Conservation (phyloP, 306 rosid genomes). For the Biancaea sappan region DNA sequence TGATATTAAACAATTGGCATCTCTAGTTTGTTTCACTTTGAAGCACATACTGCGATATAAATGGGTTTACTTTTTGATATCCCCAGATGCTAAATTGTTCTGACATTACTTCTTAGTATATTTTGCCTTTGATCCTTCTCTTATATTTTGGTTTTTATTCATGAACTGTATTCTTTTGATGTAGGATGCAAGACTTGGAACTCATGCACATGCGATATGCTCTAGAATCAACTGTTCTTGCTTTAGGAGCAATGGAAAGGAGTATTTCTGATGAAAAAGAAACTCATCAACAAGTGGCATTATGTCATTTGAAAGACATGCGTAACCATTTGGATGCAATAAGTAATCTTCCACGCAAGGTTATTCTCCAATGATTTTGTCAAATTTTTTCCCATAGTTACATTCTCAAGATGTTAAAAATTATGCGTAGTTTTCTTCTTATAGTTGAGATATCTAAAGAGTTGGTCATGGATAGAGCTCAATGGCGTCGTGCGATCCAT, state of each 20-base stretch:
- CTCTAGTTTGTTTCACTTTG: background rate
- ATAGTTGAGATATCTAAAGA: too few relatives aligned
- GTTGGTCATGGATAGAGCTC: too few relatives aligned
- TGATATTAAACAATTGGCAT: background rate
- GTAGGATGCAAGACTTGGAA: slow-evolving; percentile 92
- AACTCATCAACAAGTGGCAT: slow-evolving; percentile 54
- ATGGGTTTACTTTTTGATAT: background rate
- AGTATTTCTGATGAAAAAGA: slow-evolving; percentile 53
- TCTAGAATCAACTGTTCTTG: slow-evolving; percentile 83
- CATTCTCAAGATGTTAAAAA: slow-evolving; percentile 35
- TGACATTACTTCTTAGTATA: background rate
- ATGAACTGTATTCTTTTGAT: slow-evolving; percentile 25
- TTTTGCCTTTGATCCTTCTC: slow-evolving; percentile 22
- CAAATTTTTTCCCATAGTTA: slow-evolving; percentile 32
- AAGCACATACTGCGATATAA: background rate
- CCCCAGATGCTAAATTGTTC: background rate
- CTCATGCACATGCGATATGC: slow-evolving; percentile 98
- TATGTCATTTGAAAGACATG: slow-evolving; percentile 75
- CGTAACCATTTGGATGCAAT: slow-evolving; percentile 87
- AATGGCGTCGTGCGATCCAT: too few relatives aligned
- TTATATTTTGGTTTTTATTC: slow-evolving; percentile 39
- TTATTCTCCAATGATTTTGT: slow-evolving; percentile 40
- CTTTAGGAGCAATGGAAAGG: slow-evolving; percentile 84
- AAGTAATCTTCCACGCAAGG: slow-evolving; percentile 87
- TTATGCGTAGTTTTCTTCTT: slow-evolving; percentile 32